Conservation (phyloP, 495 filamentous ascomycete species). For the Lasiosphaeria hispida region DNA sequence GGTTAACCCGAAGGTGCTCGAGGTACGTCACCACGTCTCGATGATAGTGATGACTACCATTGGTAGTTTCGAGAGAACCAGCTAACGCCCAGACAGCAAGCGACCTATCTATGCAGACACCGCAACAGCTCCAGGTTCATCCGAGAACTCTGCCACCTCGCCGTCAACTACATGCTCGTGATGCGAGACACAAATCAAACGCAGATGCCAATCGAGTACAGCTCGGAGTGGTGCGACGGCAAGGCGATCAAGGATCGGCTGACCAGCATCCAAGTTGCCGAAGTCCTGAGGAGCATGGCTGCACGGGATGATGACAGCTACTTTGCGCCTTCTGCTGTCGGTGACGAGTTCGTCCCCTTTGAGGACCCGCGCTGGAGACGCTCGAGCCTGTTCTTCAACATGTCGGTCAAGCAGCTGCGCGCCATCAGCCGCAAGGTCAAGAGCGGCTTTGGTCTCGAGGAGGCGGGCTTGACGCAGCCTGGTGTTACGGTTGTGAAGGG, state of each 20-base stretch:
- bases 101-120: neutral
- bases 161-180: constrained; percentile 10
- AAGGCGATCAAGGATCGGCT: neutral
- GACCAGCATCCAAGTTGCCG: neutral
- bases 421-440: neutral
- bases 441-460: neutral
- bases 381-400: neutral
- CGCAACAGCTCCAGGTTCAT: neutral
- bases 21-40: neutral
- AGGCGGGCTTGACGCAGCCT: neutral
- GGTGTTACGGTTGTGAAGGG: neutral
- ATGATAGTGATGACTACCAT: too few species aligned
- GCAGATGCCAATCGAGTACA: neutral
- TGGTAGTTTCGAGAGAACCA: too few species aligned
- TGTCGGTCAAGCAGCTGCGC: neutral
- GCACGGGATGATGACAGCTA: neutral
- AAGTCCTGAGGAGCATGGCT: neutral
- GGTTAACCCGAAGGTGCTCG: neutral
- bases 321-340: neutral
- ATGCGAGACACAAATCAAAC: constrained; percentile 6
- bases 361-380: neutral
- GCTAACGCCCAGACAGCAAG: constrained; percentile 1
- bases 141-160: constrained; percentile 6
- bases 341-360: neutral
- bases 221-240: neutral